Evolutionary conservation across 352 stramenopile species (phyloP).

Genomic region (Phytophthora tentaculata): DNA sequence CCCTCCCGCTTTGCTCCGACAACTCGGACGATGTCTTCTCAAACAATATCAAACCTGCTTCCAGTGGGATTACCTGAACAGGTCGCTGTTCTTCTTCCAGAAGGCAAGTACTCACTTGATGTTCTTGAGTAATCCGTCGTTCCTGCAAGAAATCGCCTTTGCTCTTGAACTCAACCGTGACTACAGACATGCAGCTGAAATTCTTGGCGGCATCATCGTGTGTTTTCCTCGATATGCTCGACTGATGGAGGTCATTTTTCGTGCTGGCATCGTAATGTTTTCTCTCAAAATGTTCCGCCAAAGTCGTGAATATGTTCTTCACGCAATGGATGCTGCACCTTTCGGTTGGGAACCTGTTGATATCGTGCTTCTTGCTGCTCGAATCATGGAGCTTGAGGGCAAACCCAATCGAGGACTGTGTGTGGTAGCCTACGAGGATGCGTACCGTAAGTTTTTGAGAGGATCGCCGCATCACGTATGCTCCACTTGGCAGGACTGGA

Average conservation of each 20-base stretch:
- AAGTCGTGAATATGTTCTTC: constrained; percentile 71
- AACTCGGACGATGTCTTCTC: constrained; percentile 53
- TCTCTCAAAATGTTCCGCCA: constrained; percentile 66
- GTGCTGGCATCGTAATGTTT: constrained; percentile 65
- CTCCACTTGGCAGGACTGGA: constrained; percentile 65
- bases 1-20: constrained; percentile 39
- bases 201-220: constrained; percentile 58
- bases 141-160: constrained; percentile 66
- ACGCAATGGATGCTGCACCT: constrained; percentile 57
- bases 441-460: constrained; percentile 50
- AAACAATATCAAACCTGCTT: constrained; percentile 42
- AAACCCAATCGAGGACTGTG: constrained; percentile 48
- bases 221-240: constrained; percentile 65
- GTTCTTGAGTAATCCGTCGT: constrained; percentile 54
- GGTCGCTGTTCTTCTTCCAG: constrained; percentile 58
- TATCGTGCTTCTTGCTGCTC: constrained; percentile 63
- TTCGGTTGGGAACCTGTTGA: constrained; percentile 61
- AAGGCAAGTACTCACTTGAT: constrained; percentile 51
- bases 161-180: constrained; percentile 51
- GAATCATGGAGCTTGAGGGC: constrained; percentile 67
- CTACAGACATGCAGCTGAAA: constrained; percentile 54
- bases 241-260: constrained; percentile 69
- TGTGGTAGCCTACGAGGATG: constrained; percentile 71
- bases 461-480: constrained; percentile 18
- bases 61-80: constrained; percentile 43